Base-by-base conservation (phyloP, 2,329 filamentous ascomycete species). In the Fusarium pseudograminearum region DNA sequence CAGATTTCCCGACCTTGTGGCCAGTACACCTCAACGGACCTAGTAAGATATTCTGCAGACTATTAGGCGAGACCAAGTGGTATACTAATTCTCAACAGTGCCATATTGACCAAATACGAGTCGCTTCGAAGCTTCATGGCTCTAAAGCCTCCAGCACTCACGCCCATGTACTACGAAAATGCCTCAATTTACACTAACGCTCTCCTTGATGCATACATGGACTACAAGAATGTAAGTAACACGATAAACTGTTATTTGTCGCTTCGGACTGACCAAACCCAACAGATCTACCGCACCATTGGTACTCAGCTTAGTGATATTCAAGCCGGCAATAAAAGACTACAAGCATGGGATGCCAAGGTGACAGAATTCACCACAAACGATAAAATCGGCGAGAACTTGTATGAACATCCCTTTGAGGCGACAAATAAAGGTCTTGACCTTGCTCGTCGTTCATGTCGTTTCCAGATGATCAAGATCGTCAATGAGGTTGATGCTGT, bases 231-330 rank as follows among this genome's bases (percentile, higher is more conserved):
- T 11, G 34, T n/a, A 11, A 38, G 34, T 38, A 12, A 6, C 10
- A 4, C 4, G 40, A 24, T 14, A 14, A 5, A 7, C 6, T 14
- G 15, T 4, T 5, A 12, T 3, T 12, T 5, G 1, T 44, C 5
- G 16, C n/a, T 30, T 4, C 1, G 11, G 10, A 30, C 28, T 30
- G 28, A 30, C 28, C 11, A 30, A 30, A 2, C 11, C 11, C 10
- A 30, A 30, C 28, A 30, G 47, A 53, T 58, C 3, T 58, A 58
- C 31, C 47, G 56, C 4, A 58, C 31, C 24, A 44, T 58, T 1
- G n/a, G 24, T 11, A 24, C 53, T 0, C 24, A 40, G 2, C 44
- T 57, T 0, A 51, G 26, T 1, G 54, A 57, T 8, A 41, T 57
- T 2, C 7, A 57, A 1, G 54, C 54, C 1, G 54, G 34, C 5